These are phyloP conservation scores for Breynia disticha DNA, from an alignment of 441 rosid species.

Conservation along the genomic window DNA sequence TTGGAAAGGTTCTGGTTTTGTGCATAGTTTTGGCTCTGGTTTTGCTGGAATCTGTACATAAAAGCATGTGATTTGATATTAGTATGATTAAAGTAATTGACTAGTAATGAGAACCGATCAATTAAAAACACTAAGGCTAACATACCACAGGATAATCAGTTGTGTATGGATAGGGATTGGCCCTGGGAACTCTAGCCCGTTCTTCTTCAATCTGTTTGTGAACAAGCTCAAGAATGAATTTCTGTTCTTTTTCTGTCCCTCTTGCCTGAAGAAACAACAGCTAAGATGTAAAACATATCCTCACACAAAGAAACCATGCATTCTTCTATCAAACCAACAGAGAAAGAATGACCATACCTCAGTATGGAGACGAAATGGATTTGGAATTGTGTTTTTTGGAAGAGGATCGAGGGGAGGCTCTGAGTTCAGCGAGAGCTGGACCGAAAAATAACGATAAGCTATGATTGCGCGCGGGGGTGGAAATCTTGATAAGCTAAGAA, in stretches of 20 bases:
- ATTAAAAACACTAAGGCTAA: not conserved
- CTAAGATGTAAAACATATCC: constrained; percentile 1
- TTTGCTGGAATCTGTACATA: constrained; percentile 56
- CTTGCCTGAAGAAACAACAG: constrained; percentile 50
- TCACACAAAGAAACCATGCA: too few species aligned
- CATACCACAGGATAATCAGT: constrained; percentile 95
- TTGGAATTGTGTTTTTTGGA: constrained; percentile 67
- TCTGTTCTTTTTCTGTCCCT: constrained; percentile 82
- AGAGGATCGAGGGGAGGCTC: constrained; percentile 51
- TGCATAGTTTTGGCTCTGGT: constrained; percentile 79
- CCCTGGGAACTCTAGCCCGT: constrained; percentile 66
- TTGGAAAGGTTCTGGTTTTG: constrained; percentile 82
- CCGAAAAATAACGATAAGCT: not conserved
- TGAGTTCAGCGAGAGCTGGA: constrained; percentile 76
- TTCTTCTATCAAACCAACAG: not conserved
- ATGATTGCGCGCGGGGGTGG: not conserved
- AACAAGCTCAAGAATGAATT: constrained; percentile 41
- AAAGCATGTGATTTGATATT: not conserved
- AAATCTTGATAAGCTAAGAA: too few species aligned
- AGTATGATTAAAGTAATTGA: too few species aligned
- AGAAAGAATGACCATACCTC: constrained; percentile 37
- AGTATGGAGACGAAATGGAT: constrained; percentile 84
- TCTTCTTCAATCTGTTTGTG: constrained; percentile 68
- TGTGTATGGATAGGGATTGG: constrained; percentile 88
- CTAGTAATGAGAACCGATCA: too few species aligned